These are phyloP conservation scores for Vitis vinifera DNA, from an alignment of 164 flowering plant species.

Conservation along the genomic window ASM3070453v1 NC_081811.1:6521001-6521500, in stretches of 20 bases:
- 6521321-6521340: constrained; percentile 78
- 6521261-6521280: constrained; percentile 49
- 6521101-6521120: constrained; percentile 65
- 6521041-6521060: constrained; percentile 58
- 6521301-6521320: constrained; percentile 75
- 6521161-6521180: constrained; percentile 62
- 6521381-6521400: constrained; percentile 80
- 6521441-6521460: constrained; percentile 76
- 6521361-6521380: constrained; percentile 64
- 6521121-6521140: constrained; percentile 76
- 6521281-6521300: constrained; percentile 55
- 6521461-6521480: constrained; percentile 39
- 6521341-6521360: constrained; percentile 76
- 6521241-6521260: constrained; percentile 71
- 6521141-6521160: constrained; percentile 89
- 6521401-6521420: constrained; percentile 70
- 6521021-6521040: constrained; percentile 79
- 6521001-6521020: constrained; percentile 73
- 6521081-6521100: constrained; percentile 63
- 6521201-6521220: constrained; percentile 83
- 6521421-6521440: constrained; percentile 70
- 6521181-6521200: constrained; percentile 64
- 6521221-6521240: constrained; percentile 73
- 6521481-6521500: constrained; percentile 66
- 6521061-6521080: constrained; percentile 62